Base-by-base conservation (phyloP, 2,329 filamentous ascomycete species). In the Claviceps sp. region DNA sequence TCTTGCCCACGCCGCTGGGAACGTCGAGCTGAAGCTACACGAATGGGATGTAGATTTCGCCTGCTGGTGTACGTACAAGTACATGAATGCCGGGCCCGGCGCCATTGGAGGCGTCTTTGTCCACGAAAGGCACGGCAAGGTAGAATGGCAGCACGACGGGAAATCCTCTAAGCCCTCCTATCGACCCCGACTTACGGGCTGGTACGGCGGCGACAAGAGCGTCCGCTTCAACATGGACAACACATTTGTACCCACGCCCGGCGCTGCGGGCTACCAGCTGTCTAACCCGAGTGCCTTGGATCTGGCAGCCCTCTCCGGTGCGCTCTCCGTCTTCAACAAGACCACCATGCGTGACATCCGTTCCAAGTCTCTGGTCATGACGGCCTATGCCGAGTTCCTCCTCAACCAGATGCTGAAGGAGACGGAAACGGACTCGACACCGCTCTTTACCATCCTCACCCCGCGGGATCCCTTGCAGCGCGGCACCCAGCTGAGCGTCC, bases 61-160 rank as follows among this genome's bases (percentile, higher is more conserved):
- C 16, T 87, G 79, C 51, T 95, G 89, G 89, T 95, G 89, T 68
- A 90, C 84, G 18, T 95, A 95, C 75, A 95, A 95, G 70, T 95
- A 95, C 70, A 78, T 95, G 65, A 95, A 95, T 63, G 82, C 83
- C 26, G 89, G 89, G 0, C 88, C 89, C 0, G 89, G 89, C 4
- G 77, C 82, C 16, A 94, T 94, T 56, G 88, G 80, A 1, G 89
- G 85, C 0, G 72, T 84, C 1, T 95, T 89, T 58, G 85, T 95
- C 8, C 88, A 95, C 65, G 80, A 87, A 62, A 74, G 72, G 41
- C 85, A 94, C 63, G 81, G 84, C 42, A 65, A 65, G 24, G 81
- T 87, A 11, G 67, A 66, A 49, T 62, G 61, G 1, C 6, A 14
- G 8, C 34, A 70, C 18, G 60, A 62, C 7, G 63, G 64, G 2